Evolutionary conservation across 2,329 filamentous ascomycete species (phyloP).

Genomic region (Aspergillus thermomutatus): DNA sequence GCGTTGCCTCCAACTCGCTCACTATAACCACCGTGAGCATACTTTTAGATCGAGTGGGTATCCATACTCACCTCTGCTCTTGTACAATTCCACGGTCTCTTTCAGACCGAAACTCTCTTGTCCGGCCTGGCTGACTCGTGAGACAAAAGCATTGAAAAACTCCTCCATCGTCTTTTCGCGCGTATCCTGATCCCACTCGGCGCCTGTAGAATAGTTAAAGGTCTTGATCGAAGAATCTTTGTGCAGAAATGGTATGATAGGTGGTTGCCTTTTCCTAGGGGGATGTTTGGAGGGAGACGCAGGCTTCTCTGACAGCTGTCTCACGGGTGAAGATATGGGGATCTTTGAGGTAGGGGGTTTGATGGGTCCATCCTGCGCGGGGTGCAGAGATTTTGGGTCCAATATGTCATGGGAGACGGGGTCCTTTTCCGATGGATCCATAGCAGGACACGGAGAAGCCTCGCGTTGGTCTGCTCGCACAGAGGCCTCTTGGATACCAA

Average conservation of each 20-base stretch:
- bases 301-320: constrained; percentile 26
- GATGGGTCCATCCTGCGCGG: constrained; percentile 9
- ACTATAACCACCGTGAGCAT: constrained; percentile 37
- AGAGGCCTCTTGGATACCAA: neutral
- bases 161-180: constrained; percentile 73
- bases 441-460: constrained; percentile 3
- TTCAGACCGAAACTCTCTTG: constrained; percentile 68
- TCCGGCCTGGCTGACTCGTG: constrained; percentile 67
- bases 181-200: constrained; percentile 69
- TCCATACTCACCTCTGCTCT: constrained; percentile 62
- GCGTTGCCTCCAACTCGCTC: constrained; percentile 54
- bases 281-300: constrained; percentile 34
- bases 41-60: neutral
- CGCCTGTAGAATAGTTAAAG: constrained; percentile 32
- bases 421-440: constrained; percentile 6
- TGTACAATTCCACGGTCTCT: constrained; percentile 70
- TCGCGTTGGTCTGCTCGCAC: constrained; percentile 1
- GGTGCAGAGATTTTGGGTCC: constrained; percentile 8
- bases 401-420: constrained; percentile 8
- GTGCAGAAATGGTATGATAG: constrained; percentile 57
- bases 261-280: constrained; percentile 26
- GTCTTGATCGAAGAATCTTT: constrained; percentile 73
- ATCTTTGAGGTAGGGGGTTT: constrained; percentile 15
- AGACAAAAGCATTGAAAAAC: constrained; percentile 68
- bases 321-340: constrained; percentile 35